phyloP scores from a whole-genome alignment of 805 yeast species.

The Cyberlindnera samutprakarnensis region DNA sequence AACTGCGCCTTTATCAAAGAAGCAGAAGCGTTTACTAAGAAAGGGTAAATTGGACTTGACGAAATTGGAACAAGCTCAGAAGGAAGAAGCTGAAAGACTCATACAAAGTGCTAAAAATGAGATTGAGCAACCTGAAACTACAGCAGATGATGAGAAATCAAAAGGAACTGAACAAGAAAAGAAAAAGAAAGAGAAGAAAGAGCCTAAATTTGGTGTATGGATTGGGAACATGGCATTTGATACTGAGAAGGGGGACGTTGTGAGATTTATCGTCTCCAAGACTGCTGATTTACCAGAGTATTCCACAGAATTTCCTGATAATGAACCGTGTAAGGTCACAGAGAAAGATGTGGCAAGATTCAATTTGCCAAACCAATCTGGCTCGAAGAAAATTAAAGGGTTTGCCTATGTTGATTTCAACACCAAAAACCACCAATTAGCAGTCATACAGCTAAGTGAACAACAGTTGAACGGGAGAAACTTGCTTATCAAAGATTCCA shows the following conservation, averaged over 20 bases:
- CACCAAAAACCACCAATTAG: conserved; percentile 47
- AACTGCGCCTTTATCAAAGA: conserved; percentile 81
- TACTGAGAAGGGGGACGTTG: conserved; percentile 68
- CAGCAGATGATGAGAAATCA: conserved; percentile 14
- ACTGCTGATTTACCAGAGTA: conserved; percentile 34
- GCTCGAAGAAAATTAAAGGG: conserved; percentile 60
- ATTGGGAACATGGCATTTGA: conserved; percentile 87
- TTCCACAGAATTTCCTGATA: conserved; percentile 20
- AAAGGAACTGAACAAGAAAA: conserved; percentile 2
- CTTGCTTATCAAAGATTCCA: conserved; percentile 72
- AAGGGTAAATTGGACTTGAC: conserved; percentile 62
- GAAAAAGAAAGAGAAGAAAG: conserved; percentile 31
- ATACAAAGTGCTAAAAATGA: conserved; percentile 25
- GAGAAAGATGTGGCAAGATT: conserved; percentile 64
- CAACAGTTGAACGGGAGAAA: conserved; percentile 74
- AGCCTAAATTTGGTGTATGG: conserved; percentile 71
- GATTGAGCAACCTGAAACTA: conserved; percentile 2
- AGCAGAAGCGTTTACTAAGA: conserved; percentile 80
- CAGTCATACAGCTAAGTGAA: conserved; percentile 67
- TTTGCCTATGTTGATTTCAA: conserved; percentile 87
- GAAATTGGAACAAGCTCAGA: conserved; percentile 38
- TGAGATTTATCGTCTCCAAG: conserved; percentile 54
- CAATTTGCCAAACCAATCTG: conserved; percentile 62
- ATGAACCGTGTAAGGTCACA: conserved; percentile 31
- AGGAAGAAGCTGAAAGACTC: conserved; percentile 33